phyloP scores from a whole-genome alignment of 192 early-diverging fungal genomes.

The Coemansia sp. region DNA sequence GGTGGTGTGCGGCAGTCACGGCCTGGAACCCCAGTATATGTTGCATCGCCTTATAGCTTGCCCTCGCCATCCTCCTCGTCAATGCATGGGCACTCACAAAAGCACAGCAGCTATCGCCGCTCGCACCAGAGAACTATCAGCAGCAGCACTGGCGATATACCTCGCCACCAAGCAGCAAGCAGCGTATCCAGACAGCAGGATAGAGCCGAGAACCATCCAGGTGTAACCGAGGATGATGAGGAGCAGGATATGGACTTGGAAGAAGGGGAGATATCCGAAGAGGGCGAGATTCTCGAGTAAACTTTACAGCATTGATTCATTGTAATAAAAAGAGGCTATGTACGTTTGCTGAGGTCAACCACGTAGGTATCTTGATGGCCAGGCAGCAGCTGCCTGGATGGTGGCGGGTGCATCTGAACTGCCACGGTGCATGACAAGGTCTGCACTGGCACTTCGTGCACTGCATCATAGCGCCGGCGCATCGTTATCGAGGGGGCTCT shows the following conservation, averaged over 20 bases:
- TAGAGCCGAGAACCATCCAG: not conserved
- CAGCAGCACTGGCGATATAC: slow-evolving; percentile 21
- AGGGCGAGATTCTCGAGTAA: slow-evolving; percentile 46
- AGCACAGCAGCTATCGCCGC: slow-evolving; percentile 1
- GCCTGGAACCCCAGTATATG: slow-evolving; percentile 44
- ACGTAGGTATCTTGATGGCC: slow-evolving; percentile 25
- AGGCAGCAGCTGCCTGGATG: slow-evolving; percentile 6
- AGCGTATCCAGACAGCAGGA: not conserved
- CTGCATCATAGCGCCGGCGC: slow-evolving; percentile 38
- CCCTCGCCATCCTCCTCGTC: slow-evolving; percentile 10
- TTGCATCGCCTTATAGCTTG: slow-evolving; percentile 23
- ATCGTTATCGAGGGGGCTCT: slow-evolving; percentile 4
- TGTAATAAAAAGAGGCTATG: not conserved
- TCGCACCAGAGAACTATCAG: not conserved
- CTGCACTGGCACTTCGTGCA: slow-evolving; percentile 16
- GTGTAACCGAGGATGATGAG: slow-evolving; percentile 22
- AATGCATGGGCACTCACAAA: no score
- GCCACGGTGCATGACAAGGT: slow-evolving; percentile 46
- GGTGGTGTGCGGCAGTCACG: slow-evolving; percentile 43
- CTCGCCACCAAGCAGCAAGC: no score
- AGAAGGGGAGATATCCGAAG: slow-evolving; percentile 41
- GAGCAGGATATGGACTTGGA: slow-evolving; percentile 43
- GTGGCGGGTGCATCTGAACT: slow-evolving; percentile 47
- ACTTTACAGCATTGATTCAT: not conserved
- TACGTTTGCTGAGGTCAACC: slow-evolving; percentile 23